These are phyloP conservation scores for Quercus cerris DNA, from an alignment of 306 rosid genomes.

Conservation along the genomic window DNA sequence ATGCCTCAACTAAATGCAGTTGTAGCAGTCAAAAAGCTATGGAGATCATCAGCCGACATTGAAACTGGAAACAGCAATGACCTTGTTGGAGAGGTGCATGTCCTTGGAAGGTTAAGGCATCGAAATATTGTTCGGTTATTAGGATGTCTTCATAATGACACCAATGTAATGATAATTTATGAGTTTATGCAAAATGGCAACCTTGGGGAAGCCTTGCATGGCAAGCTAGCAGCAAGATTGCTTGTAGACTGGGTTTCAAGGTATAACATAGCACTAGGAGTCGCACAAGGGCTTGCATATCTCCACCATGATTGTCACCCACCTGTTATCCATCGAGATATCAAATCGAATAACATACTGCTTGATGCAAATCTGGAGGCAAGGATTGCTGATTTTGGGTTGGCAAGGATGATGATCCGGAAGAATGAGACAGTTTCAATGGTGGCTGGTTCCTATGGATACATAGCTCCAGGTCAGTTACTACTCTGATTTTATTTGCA, in stretches of 20 bases:
- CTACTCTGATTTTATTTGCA: not conserved
- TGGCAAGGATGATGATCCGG: constrained; percentile 83
- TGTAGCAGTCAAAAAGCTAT: constrained; percentile 85
- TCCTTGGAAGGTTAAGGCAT: constrained; percentile 85
- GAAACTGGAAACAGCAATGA: constrained; percentile 73
- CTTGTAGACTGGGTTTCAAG: constrained; percentile 94
- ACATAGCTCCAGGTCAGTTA: constrained; percentile 93
- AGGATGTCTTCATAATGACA: constrained; percentile 75
- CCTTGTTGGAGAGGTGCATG: constrained; percentile 87
- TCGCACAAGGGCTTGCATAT: constrained; percentile 91
- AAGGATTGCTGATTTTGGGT: constrained; percentile 88
- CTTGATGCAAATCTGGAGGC: constrained; percentile 91
- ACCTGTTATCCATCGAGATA: constrained; percentile 82
- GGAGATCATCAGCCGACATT: constrained; percentile 72
- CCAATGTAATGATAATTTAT: constrained; percentile 79
- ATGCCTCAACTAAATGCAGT: constrained; percentile 56
- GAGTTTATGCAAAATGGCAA: constrained; percentile 87
- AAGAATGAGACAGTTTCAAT: constrained; percentile 92
- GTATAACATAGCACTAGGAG: constrained; percentile 86
- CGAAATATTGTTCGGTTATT: constrained; percentile 82
- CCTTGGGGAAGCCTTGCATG: constrained; percentile 91
- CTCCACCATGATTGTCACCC: constrained; percentile 97
- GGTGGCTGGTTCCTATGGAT: constrained; percentile 97
- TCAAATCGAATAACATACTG: constrained; percentile 84
- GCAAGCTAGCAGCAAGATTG: constrained; percentile 52